These are phyloP conservation scores for Stagonosporopsis tanaceti DNA, from an alignment of 2,329 filamentous ascomycete species.

Conservation along the genomic window DNA sequence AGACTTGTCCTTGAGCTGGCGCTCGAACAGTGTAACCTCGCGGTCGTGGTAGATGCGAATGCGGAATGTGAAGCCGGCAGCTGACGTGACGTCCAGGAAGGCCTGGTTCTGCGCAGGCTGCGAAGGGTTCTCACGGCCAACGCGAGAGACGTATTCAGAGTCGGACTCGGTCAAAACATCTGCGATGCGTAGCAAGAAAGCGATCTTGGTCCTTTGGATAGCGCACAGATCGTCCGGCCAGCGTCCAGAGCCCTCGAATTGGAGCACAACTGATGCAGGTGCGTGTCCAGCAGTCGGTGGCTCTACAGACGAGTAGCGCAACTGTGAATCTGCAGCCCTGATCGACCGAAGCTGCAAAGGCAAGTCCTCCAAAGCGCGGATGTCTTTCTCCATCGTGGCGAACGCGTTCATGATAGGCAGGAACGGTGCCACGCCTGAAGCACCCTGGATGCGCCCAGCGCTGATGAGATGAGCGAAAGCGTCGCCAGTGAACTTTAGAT, in stretches of 20 bases:
- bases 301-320: slow-evolving; percentile 75
- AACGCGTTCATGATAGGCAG: slow-evolving; percentile 75
- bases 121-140: slow-evolving; percentile 82
- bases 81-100: slow-evolving; percentile 82
- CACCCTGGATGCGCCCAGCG: slow-evolving; percentile 42
- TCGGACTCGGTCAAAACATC: slow-evolving; percentile 72
- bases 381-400: slow-evolving; percentile 74
- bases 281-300: slow-evolving; percentile 57
- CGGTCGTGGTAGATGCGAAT: slow-evolving; percentile 88
- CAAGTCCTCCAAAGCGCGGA: slow-evolving; percentile 80
- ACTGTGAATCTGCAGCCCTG: slow-evolving; percentile 72
- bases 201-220: slow-evolving; percentile 92
- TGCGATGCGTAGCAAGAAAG: slow-evolving; percentile 79
- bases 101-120: slow-evolving; percentile 76
- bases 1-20: slow-evolving; percentile 77
- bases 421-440: slow-evolving; percentile 64
- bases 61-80: slow-evolving; percentile 77
- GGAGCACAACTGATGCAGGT: slow-evolving; percentile 81
- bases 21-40: slow-evolving; percentile 81
- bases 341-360: slow-evolving; percentile 88
- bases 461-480: slow-evolving; percentile 57
- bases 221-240: slow-evolving; percentile 94
- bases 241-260: slow-evolving; percentile 90
- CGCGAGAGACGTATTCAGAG: slow-evolving; percentile 67
- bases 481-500: slow-evolving; percentile 56